These are phyloP conservation scores for Puccinia horiana DNA, from an alignment of 1,284 basidiomycete genomes.

Conservation along the genomic window DNA sequence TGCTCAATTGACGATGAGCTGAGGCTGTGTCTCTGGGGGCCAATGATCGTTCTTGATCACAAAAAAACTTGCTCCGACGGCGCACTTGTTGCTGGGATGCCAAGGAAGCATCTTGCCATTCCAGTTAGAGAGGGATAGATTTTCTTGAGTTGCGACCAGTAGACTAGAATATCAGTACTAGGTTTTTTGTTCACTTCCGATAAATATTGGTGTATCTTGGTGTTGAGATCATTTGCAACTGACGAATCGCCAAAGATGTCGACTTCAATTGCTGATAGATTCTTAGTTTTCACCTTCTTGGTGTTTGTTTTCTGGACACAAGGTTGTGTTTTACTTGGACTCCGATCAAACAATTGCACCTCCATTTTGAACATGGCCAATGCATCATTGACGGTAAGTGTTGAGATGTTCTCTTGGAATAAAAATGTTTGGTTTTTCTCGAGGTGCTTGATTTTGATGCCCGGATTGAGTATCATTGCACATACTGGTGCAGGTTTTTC, in stretches of 20 bases:
- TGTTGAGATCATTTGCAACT: not conserved
- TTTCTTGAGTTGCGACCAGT: not conserved
- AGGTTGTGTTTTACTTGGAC: not conserved
- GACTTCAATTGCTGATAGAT: not conserved
- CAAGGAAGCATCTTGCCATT: not conserved
- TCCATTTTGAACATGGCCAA: not conserved
- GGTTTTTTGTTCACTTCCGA: not conserved
- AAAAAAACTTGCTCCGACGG: not conserved
- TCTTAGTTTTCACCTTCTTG: not conserved
- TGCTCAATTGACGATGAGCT: too few relatives aligned
- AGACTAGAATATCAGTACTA: not conserved
- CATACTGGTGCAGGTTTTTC: not conserved
- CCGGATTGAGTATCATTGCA: not conserved
- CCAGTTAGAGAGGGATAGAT: not conserved
- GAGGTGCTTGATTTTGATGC: not conserved
- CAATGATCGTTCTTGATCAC: too few relatives aligned
- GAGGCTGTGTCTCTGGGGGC: too few relatives aligned
- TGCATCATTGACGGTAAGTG: not conserved
- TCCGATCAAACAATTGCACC: not conserved
- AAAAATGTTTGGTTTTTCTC: not conserved
- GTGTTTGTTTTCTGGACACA: too few relatives aligned
- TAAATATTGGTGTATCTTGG: not conserved
- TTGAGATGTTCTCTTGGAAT: not conserved
- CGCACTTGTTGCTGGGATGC: not conserved
- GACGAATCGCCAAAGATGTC: not conserved